Evolutionary conservation across 1,284 basidiomycete species (phyloP), one percentile per base, ranked within the genome.

Genomic region (Retiboletus flavoniger): DNA sequence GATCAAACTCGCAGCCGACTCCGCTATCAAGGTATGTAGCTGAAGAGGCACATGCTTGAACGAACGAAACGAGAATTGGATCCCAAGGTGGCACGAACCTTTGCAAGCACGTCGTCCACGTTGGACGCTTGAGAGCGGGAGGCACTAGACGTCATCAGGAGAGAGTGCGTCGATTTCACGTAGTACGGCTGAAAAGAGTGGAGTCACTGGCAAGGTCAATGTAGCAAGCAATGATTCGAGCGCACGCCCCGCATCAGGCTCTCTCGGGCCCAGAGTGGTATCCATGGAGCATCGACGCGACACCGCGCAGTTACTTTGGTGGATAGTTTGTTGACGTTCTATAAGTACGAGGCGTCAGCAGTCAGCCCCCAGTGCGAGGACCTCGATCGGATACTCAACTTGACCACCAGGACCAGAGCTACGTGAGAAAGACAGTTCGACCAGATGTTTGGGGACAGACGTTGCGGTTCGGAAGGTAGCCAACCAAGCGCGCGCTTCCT

Each of bases 301-400:
- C 84, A 87, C 35, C 84, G 76, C 11, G 85, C 61, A 0, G 82
- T 84, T 0, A 80, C 86, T 65, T 91, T 91, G 10, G 89, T 91
- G 56, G 89, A 89, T 24, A 91, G 80, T 70, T 90, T 91, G 65
- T 91, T 91, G 40, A 91, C 89, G 59, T 91, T 89, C 88, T 91
- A n/a, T n/a, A n/a, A n/a, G 60, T n/a, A 41, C 24, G 31, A n/a
- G 28, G 45, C 14, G 40, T 61, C 29, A 17, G 11, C 24, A 7
- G 44, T 46, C 21, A 54, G 42, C 16, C 9, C 9, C 16, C 14
- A 16, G 44, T 28, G 34, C 19, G 2, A 16, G 4, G 11, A 9
- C 17, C 14, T 14, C 17, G 32, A 47, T 34, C 11, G 24, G 44
- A 47, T 16, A 60, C 60, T 57, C 47, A 58, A 88, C 88, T 79